Percentiles rank a stretch among this genome's conserved stretches.
phyloP scores from a whole-genome alignment of 176 grass and related monocot genomes.

The Oryza glumipatula region DNA sequence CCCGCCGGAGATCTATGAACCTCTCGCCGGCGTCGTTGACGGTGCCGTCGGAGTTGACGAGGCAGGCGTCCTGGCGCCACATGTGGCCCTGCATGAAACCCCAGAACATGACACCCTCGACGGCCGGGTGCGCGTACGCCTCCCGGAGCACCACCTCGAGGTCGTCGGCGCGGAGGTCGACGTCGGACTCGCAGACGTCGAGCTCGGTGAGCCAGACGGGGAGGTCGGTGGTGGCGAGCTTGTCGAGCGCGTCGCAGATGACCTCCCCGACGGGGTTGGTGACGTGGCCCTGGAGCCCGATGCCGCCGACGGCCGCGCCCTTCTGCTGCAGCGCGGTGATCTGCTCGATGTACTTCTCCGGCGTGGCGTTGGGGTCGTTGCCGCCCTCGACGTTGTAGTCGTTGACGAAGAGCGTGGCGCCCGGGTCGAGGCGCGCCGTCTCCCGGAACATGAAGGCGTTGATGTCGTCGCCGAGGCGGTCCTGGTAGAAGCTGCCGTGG shows the following conservation, averaged over 20 bases:
- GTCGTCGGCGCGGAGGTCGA: slow-evolving; percentile 70
- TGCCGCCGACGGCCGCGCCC: slow-evolving; percentile 61
- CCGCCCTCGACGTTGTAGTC: slow-evolving; percentile 76
- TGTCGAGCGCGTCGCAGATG: slow-evolving; percentile 63
- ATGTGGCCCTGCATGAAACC: slow-evolving; percentile 69
- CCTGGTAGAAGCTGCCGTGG: slow-evolving; percentile 61
- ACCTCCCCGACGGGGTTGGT: slow-evolving; percentile 63
- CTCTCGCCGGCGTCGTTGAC: slow-evolving; percentile 71
- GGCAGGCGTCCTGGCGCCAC: slow-evolving; percentile 57
- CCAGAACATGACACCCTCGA: slow-evolving; percentile 75
- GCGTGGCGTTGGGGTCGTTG: slow-evolving; percentile 55
- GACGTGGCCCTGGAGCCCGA: slow-evolving; percentile 69
- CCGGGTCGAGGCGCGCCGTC: slow-evolving; percentile 48
- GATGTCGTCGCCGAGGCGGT: slow-evolving; percentile 62
- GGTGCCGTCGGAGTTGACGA: slow-evolving; percentile 70
- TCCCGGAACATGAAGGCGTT: slow-evolving; percentile 66
- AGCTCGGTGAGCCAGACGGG: slow-evolving; percentile 82
- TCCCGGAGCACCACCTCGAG: slow-evolving; percentile 75
- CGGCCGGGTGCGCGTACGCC: slow-evolving; percentile 74
- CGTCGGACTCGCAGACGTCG: slow-evolving; percentile 58
- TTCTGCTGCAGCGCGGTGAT: slow-evolving; percentile 56
- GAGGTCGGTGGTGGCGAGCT: slow-evolving; percentile 55
- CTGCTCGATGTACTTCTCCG: slow-evolving; percentile 74
- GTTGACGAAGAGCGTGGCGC: slow-evolving; percentile 71
- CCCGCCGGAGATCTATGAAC: slow-evolving; percentile 54